Conservation (phyloP, 2,329 filamentous ascomycete genomes). For the Trichoderma sp. region DNA sequence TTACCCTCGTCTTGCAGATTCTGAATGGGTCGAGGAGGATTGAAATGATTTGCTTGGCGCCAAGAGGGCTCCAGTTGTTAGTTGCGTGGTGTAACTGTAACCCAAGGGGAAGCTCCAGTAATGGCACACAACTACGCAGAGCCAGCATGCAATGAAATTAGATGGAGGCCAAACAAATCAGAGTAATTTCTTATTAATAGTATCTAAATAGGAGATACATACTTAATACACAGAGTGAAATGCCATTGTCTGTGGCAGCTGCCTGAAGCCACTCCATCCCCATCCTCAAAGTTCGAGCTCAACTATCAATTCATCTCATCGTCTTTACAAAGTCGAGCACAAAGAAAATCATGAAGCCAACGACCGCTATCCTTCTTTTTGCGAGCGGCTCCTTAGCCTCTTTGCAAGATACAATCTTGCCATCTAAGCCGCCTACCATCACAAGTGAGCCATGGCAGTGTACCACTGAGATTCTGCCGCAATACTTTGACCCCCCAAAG, state of each 20-base stretch:
- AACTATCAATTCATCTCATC: not conserved
- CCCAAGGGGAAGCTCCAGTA: too few species aligned
- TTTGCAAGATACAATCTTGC: not conserved
- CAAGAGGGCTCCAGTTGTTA: too few species aligned
- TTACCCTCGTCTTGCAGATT: too few species aligned
- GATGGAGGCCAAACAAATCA: too few species aligned
- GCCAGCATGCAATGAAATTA: too few species aligned
- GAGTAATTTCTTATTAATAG: too few species aligned
- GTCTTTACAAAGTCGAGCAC: not conserved
- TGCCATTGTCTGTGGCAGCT: not conserved
- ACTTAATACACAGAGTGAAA: not conserved
- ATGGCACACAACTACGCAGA: too few species aligned
- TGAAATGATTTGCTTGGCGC: too few species aligned
- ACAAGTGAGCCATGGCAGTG: not conserved
- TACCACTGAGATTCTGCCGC: not conserved
- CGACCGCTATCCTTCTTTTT: not conserved
- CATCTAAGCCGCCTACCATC: not conserved
- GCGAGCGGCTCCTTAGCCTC: not conserved
- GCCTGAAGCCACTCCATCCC: not conserved
- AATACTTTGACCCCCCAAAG: not conserved
- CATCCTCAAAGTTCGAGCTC: not conserved
- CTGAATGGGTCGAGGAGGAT: too few species aligned
- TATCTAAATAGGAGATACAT: too few species aligned
- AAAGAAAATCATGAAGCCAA: not conserved
- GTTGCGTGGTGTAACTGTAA: too few species aligned